Conservation (phyloP, 768 basidiomycete species). For the Pleurotus djamor region DNA sequence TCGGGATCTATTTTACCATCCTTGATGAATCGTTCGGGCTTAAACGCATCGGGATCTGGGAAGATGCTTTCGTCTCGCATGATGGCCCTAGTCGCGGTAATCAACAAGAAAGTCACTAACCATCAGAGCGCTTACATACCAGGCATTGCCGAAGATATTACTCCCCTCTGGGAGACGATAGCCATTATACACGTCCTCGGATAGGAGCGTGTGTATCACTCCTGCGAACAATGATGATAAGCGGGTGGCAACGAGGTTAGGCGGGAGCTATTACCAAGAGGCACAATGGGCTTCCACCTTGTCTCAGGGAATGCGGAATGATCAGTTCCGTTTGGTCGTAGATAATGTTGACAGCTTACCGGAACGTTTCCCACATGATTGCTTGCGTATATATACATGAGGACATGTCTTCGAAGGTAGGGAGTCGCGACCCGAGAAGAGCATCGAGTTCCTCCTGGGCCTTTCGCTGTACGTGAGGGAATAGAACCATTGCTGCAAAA, state of each 20-base stretch:
- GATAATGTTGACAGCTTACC: slow-evolving; percentile 7
- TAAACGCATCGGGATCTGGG: slow-evolving; percentile 16
- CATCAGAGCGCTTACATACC: background rate
- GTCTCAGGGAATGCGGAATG: background rate
- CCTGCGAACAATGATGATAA: background rate
- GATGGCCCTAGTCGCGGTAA: slow-evolving; percentile 5
- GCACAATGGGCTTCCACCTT: background rate
- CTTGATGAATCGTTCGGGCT: slow-evolving; percentile 16
- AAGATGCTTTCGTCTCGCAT: slow-evolving; percentile 11
- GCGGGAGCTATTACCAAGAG: background rate
- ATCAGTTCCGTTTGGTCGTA: background rate
- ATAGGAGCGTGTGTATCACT: background rate
- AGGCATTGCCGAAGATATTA: background rate
- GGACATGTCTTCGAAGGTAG: slow-evolving; percentile 15
- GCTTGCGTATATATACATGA: slow-evolving; percentile 19
- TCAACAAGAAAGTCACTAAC: background rate
- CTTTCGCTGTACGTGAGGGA: slow-evolving; percentile 20
- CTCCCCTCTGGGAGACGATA: background rate
- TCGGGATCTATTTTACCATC: slow-evolving; percentile 12
- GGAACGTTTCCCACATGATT: slow-evolving; percentile 16
- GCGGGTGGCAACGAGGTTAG: no score
- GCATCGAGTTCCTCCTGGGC: slow-evolving; percentile 27
- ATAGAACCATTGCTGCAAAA: background rate
- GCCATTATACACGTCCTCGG: background rate
- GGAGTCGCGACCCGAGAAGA: slow-evolving; percentile 15